Base-by-base conservation (phyloP, 164 flowering plant genomes). In the Berberis vulgaris region DNA sequence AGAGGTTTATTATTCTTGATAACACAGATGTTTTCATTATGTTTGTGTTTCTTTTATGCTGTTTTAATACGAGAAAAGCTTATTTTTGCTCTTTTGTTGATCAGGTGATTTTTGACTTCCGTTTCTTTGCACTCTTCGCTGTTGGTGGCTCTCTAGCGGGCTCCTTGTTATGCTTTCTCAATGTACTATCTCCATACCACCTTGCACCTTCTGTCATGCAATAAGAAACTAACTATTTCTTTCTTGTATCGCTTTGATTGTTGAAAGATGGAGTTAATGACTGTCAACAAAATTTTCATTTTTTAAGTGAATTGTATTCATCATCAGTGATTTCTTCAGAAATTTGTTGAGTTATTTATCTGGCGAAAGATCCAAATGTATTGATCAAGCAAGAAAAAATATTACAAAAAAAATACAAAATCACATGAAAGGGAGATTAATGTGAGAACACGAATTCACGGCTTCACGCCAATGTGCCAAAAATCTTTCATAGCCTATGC, bases 41-140 rank as follows among this genome's bases (percentile, higher is more conserved):
- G 2, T 26, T 5, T 26, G 58, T 9, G 41, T 26, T 55, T 9
- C 9, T 26, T 2, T 54, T 13, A 11, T 11, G 6, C 7, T 26
- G 58, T 9, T 4, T 26, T 55, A 8, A 4, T 26, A 26, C n/a
- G 1, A 11, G 10, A 55, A 55, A 55, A 55, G 7, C 1, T 39
- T 26, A 1, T 38, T 55, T 26, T 71, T 63, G 62, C 47, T 8
- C 38, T 62, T 61, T 73, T 60, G 39, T 11, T 65, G 63, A 57
- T 65, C 80, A 84, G 88, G 65, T 68, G 8, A 94, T 94, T 41
- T 94, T 88, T 67, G 93, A 94, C 73, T 91, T 94, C 64, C 93
- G 99, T n/a, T 94, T 94, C 80, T 71, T 94, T 86, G 97, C 99
- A 38, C 97, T 94, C 71, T 65, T 94, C 40, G 99, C 96, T 65